Conservation (phyloP, 169 alveolate genomes). For the Babesia bigemina region DNA sequence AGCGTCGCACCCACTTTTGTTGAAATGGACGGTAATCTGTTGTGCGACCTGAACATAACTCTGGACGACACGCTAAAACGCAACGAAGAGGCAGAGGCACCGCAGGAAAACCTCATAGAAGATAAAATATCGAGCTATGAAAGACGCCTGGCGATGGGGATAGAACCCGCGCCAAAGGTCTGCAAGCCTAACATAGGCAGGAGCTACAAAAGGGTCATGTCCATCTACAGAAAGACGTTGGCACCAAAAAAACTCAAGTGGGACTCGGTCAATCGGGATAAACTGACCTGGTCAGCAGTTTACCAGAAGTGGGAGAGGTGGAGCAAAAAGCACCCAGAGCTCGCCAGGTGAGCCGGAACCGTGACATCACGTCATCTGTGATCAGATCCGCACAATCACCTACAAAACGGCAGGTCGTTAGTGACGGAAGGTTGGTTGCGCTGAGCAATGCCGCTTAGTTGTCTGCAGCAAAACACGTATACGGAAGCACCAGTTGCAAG, state of each 20-base stretch:
- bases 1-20: conserved; percentile 11
- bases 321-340: conserved; percentile 58
- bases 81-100: conserved; percentile 6
- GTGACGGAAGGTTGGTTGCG: conserved; percentile 3
- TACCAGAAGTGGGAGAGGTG: conserved; percentile 51
- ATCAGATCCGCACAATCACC: neutral
- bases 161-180: conserved; percentile 4
- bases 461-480: conserved; percentile 13
- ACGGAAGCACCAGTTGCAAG: conserved; percentile 31
- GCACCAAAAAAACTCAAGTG: conserved; percentile 5
- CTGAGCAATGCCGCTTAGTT: neutral
- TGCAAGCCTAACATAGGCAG: conserved; percentile 36
- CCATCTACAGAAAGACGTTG: conserved; percentile 25
- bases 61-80: conserved; percentile 25
- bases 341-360: conserved; percentile 25
- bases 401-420: conserved; percentile 3
- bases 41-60: conserved; percentile 13
- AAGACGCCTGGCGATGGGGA: conserved; percentile 13
- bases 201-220: conserved; percentile 61
- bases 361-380: neutral
- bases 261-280: conserved; percentile 9
- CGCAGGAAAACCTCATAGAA: conserved; percentile 23
- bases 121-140: conserved; percentile 47
- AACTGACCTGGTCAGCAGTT: conserved; percentile 39
- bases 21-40: conserved; percentile 15